Evolutionary conservation across 208 protist genomes (phyloP), one percentile per base, ranked within the genome.

Genomic region (Trypanosoma grayi): DNA sequence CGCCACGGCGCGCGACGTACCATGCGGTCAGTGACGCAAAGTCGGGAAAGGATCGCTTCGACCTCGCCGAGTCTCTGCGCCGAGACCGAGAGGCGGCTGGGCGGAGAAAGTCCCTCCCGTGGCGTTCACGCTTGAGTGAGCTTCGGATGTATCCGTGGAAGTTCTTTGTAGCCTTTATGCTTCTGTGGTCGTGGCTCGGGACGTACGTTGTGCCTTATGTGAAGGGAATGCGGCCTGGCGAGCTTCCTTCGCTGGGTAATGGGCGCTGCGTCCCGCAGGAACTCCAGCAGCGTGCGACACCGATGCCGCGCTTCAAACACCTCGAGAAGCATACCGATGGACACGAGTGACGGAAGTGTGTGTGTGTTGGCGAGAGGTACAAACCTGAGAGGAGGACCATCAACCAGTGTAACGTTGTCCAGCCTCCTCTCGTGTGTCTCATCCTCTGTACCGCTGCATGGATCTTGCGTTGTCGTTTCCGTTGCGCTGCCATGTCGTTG

Each of bases 61-160:
- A 77, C 48, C 37, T 90, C 18, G 46, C 54, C 22, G 61, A 68
- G 16, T 73, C 77, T 5, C 48, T 90, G 24, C 57, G 53, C 28
- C 66, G 70, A n/a, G 83, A 90, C 36, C 60, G 83, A 0, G 70
- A 82, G 40, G 55, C 65, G 16, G 77, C 72, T 34, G 74, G 75
- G 36, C 72, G 54, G 27, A 73, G 72, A 27, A 65, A 66, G 24
- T 53, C 37, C 10, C 62, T 82, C 2, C 74, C 79, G 33, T 90
- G 83, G 83, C 58, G 61, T n/a, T 43, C 58, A 41, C 62, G 71
- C 37, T 51, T 90, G 22, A 53, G 55, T 10, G 41, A 74, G 43
- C 59, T 90, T 3, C 61, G 69, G 5, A 74, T 67, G 14, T 90
- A 81, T 64, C 83, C 83, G 41, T 90, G 83, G 83, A 90, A 90